phyloP scores from a whole-genome alignment of 495 filamentous ascomycete species.

The Aspergillus diversus region DNA sequence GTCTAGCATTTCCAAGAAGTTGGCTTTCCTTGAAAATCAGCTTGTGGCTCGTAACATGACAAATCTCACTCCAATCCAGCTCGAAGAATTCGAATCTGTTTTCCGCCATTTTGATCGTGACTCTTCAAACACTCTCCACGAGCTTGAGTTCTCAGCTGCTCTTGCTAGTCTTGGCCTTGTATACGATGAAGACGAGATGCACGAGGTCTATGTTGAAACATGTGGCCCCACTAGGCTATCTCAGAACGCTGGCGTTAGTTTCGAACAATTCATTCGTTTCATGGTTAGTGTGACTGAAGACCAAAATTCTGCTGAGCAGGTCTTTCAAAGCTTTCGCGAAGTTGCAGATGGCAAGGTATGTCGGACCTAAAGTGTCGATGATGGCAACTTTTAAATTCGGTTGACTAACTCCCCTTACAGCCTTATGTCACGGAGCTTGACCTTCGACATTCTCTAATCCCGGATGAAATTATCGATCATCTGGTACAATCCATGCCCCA shows the following conservation, averaged over 20 bases:
- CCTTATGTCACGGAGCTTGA: slow-evolving; percentile 98
- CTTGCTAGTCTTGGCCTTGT: slow-evolving; percentile 91
- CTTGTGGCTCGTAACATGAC: slow-evolving; percentile 98
- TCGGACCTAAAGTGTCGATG: neutral
- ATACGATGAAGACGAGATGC: slow-evolving; percentile 96
- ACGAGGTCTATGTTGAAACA: slow-evolving; percentile 83
- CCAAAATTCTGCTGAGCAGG: slow-evolving; percentile 97
- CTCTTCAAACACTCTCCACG: slow-evolving; percentile 83
- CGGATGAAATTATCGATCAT: slow-evolving; percentile 93
- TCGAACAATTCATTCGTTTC: slow-evolving; percentile 98
- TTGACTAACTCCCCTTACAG: slow-evolving; percentile 36
- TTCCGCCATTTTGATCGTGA: slow-evolving; percentile 99
- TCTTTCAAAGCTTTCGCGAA: slow-evolving; percentile 94
- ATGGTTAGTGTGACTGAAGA: slow-evolving; percentile 99
- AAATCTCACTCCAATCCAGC: slow-evolving; percentile 94
- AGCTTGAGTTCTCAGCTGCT: slow-evolving; percentile 93
- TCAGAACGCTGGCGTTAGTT: slow-evolving; percentile 70
- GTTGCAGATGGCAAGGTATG: slow-evolving; percentile 93
- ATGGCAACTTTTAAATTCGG: neutral
- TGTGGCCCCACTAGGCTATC: slow-evolving; percentile 53
- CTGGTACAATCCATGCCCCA: slow-evolving; percentile 82
- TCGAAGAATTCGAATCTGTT: slow-evolving; percentile 97
- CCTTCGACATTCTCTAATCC: slow-evolving; percentile 88
- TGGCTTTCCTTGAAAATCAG: slow-evolving; percentile 96
- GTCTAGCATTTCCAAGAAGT: slow-evolving; percentile 88